A percentile compares a stretch with the other conserved stretches of the same genome.
These are phyloP conservation scores for Teratosphaeria destructans DNA, from an alignment of 2,329 filamentous ascomycete genomes.

Conservation along the genomic window DNA sequence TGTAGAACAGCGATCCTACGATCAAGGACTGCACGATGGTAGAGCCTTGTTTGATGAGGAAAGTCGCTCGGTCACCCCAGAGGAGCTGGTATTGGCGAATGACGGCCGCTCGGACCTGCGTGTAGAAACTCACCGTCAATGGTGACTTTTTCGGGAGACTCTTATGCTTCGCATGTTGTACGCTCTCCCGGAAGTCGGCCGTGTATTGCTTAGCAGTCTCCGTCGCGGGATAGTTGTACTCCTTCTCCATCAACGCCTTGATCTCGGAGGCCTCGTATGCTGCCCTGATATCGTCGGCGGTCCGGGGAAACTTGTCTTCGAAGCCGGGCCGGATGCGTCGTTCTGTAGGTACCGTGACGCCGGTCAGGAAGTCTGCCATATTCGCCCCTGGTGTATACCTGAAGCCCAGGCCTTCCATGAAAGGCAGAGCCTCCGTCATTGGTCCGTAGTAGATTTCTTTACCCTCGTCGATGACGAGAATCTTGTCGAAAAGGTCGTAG, in stretches of 20 bases:
- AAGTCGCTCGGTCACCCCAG: slow-evolving; percentile 73
- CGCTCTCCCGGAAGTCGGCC: slow-evolving; percentile 43
- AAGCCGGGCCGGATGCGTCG: slow-evolving; percentile 62
- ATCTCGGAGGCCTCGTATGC: slow-evolving; percentile 45
- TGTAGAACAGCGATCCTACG: slow-evolving; percentile 67
- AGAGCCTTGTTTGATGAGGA: slow-evolving; percentile 61
- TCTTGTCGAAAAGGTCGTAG: slow-evolving; percentile 75
- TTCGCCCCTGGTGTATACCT: slow-evolving; percentile 52
- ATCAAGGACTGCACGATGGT: slow-evolving; percentile 67
- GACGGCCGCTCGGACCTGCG: slow-evolving; percentile 75
- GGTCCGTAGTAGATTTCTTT: slow-evolving; percentile 57
- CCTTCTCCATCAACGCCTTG: slow-evolving; percentile 40
- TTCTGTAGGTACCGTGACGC: slow-evolving; percentile 63
- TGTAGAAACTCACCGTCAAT: slow-evolving; percentile 31
- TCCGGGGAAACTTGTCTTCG: slow-evolving; percentile 43
- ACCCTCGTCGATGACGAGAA: slow-evolving; percentile 59
- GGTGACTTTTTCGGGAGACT: slow-evolving; percentile 33
- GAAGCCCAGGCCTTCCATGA: slow-evolving; percentile 57
- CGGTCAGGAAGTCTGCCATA: slow-evolving; percentile 55
- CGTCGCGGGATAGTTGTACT: slow-evolving; percentile 48
- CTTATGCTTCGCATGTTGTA: slow-evolving; percentile 46
- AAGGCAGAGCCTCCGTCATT: slow-evolving; percentile 47
- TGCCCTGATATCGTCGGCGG: slow-evolving; percentile 33
- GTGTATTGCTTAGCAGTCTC: slow-evolving; percentile 41
- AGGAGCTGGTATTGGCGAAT: slow-evolving; percentile 77